phyloP scores from a whole-genome alignment of 441 rosid species.

The Capsella rubella region DNA sequence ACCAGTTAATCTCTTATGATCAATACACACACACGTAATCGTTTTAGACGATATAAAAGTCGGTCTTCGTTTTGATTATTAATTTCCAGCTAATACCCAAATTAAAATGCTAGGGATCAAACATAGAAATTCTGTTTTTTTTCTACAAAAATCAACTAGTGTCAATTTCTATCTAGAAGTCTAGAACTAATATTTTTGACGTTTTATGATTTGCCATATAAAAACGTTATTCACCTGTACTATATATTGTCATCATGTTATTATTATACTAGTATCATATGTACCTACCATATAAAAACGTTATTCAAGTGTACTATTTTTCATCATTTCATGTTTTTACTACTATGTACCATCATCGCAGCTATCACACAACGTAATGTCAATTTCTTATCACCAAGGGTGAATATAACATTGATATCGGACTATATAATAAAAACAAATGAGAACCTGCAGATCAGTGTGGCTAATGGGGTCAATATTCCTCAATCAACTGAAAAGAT shows the following conservation, averaged over 20 bases:
- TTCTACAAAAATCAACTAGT: background rate
- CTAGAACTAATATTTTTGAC: background rate
- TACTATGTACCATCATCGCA: conserved; percentile 3
- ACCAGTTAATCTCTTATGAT: background rate
- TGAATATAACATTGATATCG: background rate
- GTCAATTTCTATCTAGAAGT: conserved; percentile 5
- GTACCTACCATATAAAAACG: conserved; percentile 9
- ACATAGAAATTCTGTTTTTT: background rate
- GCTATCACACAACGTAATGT: conserved; percentile 21
- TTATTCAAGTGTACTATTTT: background rate
- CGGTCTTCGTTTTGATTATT: background rate
- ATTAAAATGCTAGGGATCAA: background rate
- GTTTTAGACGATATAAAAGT: conserved; percentile 1
- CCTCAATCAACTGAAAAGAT: conserved; percentile 42
- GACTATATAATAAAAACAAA: conserved; percentile 20
- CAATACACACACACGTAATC: background rate
- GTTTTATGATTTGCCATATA: no score
- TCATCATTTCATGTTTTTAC: background rate
- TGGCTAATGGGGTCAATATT: conserved; percentile 35
- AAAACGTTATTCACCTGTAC: conserved; percentile 10
- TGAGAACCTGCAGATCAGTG: conserved; percentile 17
- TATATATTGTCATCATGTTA: background rate
- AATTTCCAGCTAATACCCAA: background rate
- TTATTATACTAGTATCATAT: background rate
- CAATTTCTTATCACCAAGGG: conserved; percentile 17